These are phyloP conservation scores for Lumnitzera racemosa DNA, from an alignment of 345 rosid species.

Conservation along the genomic window DNA sequence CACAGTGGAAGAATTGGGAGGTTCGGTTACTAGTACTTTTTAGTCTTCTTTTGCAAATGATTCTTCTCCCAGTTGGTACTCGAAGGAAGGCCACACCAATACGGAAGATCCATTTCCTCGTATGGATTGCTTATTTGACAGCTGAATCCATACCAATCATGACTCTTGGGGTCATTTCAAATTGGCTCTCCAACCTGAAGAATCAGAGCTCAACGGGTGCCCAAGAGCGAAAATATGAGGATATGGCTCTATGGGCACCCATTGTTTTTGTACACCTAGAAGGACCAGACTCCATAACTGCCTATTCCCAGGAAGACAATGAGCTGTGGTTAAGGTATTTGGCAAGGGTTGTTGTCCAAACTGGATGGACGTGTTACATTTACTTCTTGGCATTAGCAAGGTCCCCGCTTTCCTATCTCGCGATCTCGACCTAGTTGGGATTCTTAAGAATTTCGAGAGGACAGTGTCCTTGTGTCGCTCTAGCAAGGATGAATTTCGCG, in stretches of 20 bases:
- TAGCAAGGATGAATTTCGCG: constrained; percentile 23
- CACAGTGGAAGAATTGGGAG: constrained; percentile 22
- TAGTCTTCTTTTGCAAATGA: constrained; percentile 17
- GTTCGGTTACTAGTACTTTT: constrained; percentile 8
- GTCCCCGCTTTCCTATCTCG: constrained; percentile 9
- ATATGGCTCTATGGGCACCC: constrained; percentile 22
- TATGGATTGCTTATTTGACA: constrained; percentile 22
- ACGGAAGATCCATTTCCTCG: not conserved
- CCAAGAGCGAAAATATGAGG: not conserved
- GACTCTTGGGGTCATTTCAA: constrained; percentile 19
- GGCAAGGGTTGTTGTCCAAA: constrained; percentile 10
- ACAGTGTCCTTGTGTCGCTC: constrained; percentile 29
- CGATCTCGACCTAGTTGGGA: constrained; percentile 24
- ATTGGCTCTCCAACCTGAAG: not conserved
- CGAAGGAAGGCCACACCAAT: constrained; percentile 7
- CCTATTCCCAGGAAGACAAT: too few species aligned
- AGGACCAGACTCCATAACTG: constrained; percentile 10
- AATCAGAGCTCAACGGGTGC: not conserved
- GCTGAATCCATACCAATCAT: constrained; percentile 22
- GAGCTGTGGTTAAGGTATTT: constrained; percentile 24
- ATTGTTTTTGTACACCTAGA: constrained; percentile 26
- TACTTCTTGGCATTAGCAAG: constrained; percentile 17
- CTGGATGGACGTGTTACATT: constrained; percentile 22
- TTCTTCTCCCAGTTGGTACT: constrained; percentile 8
- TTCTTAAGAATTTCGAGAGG: constrained; percentile 35